Evolutionary conservation across 306 rosid species (phyloP).

Genomic region (Corylus americana): DNA sequence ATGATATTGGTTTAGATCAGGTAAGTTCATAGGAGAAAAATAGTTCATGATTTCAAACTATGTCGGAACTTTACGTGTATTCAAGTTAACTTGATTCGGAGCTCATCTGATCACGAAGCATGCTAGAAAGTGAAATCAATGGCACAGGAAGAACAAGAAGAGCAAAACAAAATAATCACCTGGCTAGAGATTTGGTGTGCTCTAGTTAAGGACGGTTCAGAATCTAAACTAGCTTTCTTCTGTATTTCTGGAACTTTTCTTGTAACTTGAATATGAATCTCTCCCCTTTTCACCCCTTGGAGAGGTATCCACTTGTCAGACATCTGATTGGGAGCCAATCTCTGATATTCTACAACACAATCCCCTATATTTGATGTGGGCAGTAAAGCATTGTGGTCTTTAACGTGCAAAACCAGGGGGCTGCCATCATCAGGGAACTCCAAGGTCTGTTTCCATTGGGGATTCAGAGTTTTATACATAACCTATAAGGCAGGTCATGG

Average conservation of each 20-base stretch:
- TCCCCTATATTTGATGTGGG: slow-evolving; percentile 81
- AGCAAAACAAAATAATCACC: slow-evolving; percentile 51
- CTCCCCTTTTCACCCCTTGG: slow-evolving; percentile 86
- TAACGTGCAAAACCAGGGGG: slow-evolving; percentile 70
- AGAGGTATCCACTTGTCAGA: slow-evolving; percentile 98
- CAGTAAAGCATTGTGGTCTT: slow-evolving; percentile 79
- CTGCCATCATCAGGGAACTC: slow-evolving; percentile 90
- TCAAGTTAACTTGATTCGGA: neutral
- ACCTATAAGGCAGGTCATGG: slow-evolving; percentile 49
- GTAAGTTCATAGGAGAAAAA: neutral
- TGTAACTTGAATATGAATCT: slow-evolving; percentile 82
- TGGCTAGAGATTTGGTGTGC: slow-evolving; percentile 69
- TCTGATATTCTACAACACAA: slow-evolving; percentile 85
- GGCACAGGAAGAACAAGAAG: slow-evolving; percentile 9
- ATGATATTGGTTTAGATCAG: neutral
- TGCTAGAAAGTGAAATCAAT: neutral
- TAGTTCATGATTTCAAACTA: neutral
- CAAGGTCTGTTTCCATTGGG: slow-evolving; percentile 91
- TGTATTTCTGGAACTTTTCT: slow-evolving; percentile 76
- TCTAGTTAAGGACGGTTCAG: slow-evolving; percentile 66
- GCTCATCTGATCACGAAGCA: neutral
- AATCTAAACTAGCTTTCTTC: slow-evolving; percentile 56
- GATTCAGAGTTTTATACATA: slow-evolving; percentile 73
- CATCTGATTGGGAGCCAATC: slow-evolving; percentile 74
- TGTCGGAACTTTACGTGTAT: neutral